phyloP scores from a whole-genome alignment of 139 green algal genomes.

The Trebouxia sp. region DNA sequence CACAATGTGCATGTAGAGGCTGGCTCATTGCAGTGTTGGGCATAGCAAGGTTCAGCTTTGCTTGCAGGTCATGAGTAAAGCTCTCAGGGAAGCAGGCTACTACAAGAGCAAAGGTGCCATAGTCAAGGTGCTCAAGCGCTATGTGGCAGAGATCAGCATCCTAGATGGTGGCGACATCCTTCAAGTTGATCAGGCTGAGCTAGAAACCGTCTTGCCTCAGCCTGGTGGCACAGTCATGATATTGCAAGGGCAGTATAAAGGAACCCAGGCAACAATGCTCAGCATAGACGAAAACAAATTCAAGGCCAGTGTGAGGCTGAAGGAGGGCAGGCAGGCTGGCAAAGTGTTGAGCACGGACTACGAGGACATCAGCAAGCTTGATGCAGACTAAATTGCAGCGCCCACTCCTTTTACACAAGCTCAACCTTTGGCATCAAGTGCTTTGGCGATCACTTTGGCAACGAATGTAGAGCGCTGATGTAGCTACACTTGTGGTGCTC shows the following conservation, averaged over 20 bases:
- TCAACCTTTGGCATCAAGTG: too few relatives aligned
- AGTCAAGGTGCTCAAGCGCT: constrained; percentile 66
- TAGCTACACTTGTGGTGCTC: too few relatives aligned
- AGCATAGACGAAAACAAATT: constrained; percentile 73
- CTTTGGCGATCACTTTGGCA: too few relatives aligned
- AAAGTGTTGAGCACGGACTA: constrained; percentile 77
- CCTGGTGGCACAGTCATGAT: constrained; percentile 71
- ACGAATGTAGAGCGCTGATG: too few relatives aligned
- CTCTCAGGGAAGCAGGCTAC: constrained; percentile 76
- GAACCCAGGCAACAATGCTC: constrained; percentile 50
- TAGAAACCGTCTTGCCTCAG: constrained; percentile 90
- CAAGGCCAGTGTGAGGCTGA: constrained; percentile 63
- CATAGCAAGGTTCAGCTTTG: not conserved
- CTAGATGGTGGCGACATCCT: constrained; percentile 61
- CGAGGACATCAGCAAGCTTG: constrained; percentile 88
- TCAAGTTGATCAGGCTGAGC: constrained; percentile 87
- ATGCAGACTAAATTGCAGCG: too few relatives aligned
- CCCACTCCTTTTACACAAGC: too few relatives aligned
- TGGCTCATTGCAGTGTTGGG: too few relatives aligned
- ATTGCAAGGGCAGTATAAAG: constrained; percentile 76
- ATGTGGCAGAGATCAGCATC: constrained; percentile 84
- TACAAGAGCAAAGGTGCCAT: constrained; percentile 96
- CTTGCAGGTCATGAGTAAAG: constrained; percentile 68
- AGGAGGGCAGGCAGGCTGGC: constrained; percentile 38
- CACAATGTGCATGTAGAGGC: not conserved